These are phyloP conservation scores for Diaporthe ilicicola DNA, from an alignment of 2,329 filamentous ascomycete genomes.

Conservation along the genomic window DNA sequence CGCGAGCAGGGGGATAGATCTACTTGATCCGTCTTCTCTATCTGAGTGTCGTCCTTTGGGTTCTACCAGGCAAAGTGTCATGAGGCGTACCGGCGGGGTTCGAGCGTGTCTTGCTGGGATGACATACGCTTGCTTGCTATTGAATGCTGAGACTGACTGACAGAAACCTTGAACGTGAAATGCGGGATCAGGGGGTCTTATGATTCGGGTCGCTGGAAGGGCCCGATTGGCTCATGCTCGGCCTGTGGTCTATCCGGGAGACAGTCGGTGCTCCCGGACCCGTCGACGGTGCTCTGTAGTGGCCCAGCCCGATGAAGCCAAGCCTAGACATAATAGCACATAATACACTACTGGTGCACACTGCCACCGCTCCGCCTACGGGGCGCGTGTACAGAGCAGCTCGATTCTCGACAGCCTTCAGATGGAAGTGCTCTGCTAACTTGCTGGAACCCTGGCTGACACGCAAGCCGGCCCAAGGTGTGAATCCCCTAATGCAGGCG, in stretches of 20 bases:
- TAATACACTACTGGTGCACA: not conserved
- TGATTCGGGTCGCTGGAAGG: constrained; percentile 15
- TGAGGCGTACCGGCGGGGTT: constrained; percentile 1
- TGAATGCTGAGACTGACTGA: constrained; percentile 1
- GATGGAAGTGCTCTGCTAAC: not conserved
- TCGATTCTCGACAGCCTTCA: not conserved
- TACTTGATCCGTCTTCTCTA: not conserved
- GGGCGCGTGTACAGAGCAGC: not conserved
- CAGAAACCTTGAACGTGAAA: constrained; percentile 6
- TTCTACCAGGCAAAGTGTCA: no score
- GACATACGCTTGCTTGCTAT: constrained; percentile 6
- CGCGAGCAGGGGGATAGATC: not conserved
- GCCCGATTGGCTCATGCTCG: constrained; percentile 11
- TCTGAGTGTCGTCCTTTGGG: not conserved
- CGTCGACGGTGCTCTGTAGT: constrained; percentile 1
- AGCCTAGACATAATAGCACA: not conserved
- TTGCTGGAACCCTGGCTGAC: not conserved
- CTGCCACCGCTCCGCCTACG: constrained; percentile 15
- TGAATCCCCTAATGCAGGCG: not conserved
- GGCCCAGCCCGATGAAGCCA: not conserved
- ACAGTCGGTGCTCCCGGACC: constrained; percentile 17
- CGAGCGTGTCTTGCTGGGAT: constrained; percentile 12
- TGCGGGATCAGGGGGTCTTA: constrained; percentile 20
- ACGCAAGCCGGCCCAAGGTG: not conserved
- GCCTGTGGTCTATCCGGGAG: constrained; percentile 14